A percentile compares a stretch with the other conserved stretches of the same genome.
phyloP scores from a whole-genome alignment of 2,329 filamentous ascomycete species.

The Curvularia eragrostidis region DNA sequence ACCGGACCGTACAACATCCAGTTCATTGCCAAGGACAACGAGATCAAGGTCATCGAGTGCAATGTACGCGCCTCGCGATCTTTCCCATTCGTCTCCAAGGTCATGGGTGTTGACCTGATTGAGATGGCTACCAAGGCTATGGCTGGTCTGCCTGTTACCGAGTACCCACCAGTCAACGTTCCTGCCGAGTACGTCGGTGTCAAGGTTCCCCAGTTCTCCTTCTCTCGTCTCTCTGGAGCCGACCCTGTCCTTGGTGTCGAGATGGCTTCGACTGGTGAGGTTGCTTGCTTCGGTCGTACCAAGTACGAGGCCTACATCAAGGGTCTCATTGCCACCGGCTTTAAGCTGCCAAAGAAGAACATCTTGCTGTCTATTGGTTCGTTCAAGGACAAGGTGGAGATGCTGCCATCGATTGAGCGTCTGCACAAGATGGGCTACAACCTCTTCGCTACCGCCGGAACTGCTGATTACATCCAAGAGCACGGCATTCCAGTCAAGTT shows the following conservation, averaged over 20 bases:
- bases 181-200: constrained; percentile 87
- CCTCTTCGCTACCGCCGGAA: constrained; percentile 94
- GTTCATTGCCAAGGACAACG: constrained; percentile 99
- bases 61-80: constrained; percentile 96
- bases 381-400: constrained; percentile 97
- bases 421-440: constrained; percentile 92
- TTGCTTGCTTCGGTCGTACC: constrained; percentile 92
- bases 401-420: constrained; percentile 90
- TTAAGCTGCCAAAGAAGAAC: constrained; percentile 95
- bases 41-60: constrained; percentile 99
- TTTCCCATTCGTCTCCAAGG: constrained; percentile 98
- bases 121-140: constrained; percentile 99
- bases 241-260: constrained; percentile 97
- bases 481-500: constrained; percentile 92
- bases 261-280: constrained; percentile 98
- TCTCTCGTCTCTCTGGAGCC: constrained; percentile 93
- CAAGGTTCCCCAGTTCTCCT: constrained; percentile 98
- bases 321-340: constrained; percentile 92
- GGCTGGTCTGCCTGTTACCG: constrained; percentile 79
- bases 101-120: constrained; percentile 96
- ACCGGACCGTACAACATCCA: constrained; percentile 99
- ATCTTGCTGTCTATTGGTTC: constrained; percentile 94
- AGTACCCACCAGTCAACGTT: constrained; percentile 80
- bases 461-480: constrained; percentile 93
- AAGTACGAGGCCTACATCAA: constrained; percentile 99